These are phyloP conservation scores for Fusarium setosum DNA, from an alignment of 2,329 filamentous ascomycete genomes.

Conservation along the genomic window DNA sequence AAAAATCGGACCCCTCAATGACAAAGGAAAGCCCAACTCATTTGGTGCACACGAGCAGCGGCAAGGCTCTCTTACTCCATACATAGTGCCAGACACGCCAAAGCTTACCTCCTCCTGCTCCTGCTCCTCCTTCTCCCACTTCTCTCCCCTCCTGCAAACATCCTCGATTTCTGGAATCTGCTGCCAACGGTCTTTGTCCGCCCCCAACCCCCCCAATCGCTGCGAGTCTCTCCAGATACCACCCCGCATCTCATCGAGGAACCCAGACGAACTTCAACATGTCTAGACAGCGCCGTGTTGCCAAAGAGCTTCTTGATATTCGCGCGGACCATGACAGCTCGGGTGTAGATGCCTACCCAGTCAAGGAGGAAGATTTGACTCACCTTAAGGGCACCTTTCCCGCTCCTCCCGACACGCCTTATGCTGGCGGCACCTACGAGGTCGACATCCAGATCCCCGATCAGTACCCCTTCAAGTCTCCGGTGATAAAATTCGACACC, in stretches of 20 bases:
- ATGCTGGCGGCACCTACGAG: constrained; percentile 84
- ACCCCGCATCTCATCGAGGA: constrained; percentile 51
- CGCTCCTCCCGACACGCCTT: constrained; percentile 92
- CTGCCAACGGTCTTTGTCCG: neutral
- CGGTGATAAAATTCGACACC: constrained; percentile 90
- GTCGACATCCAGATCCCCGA: constrained; percentile 90
- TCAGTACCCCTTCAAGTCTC: constrained; percentile 94
- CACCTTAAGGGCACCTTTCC: constrained; percentile 86
- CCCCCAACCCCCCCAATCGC: neutral
- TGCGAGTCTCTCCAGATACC: neutral
- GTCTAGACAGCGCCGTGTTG: constrained; percentile 68
- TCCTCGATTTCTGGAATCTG: neutral
- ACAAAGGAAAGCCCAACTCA: neutral
- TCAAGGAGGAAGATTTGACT: constrained; percentile 77
- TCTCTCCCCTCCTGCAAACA: neutral
- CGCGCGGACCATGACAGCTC: constrained; percentile 77
- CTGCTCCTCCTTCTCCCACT: constrained; percentile 6
- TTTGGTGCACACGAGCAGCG: constrained; percentile 16
- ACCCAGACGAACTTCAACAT: constrained; percentile 57
- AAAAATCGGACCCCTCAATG: constrained; percentile 35
- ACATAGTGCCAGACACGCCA: constrained; percentile 6
- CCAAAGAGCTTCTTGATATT: constrained; percentile 83
- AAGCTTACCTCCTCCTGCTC: constrained; percentile 6
- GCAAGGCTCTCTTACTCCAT: constrained; percentile 2
- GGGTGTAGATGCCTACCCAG: constrained; percentile 76